Conservation (phyloP, 352 stramenopile genomes). For the Pythium insidiosum region DNA sequence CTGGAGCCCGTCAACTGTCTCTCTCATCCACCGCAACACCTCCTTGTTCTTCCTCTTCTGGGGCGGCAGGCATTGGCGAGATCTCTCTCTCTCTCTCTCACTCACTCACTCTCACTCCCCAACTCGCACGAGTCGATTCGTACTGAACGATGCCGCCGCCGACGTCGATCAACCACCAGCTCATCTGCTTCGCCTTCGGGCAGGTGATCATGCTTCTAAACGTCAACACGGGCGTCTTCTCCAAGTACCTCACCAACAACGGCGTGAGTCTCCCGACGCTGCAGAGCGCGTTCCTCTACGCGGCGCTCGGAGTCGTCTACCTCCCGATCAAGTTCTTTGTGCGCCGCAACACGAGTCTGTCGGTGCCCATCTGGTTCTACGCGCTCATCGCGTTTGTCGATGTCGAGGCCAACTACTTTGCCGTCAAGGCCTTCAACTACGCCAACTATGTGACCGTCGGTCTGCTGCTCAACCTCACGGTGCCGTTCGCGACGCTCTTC, state of each 20-base stretch:
- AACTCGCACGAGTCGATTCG: too few species aligned
- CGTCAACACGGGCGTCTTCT: conserved; percentile 39
- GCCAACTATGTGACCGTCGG: conserved; percentile 60
- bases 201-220: conserved; percentile 65
- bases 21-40: too few species aligned
- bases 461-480: conserved; percentile 59
- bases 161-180: too few species aligned
- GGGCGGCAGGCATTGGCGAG: too few species aligned
- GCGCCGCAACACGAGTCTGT: conserved; percentile 16
- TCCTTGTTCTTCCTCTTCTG: too few species aligned
- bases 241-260: conserved; percentile 49
- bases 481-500: conserved; percentile 61
- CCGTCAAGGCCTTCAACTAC: conserved; percentile 65
- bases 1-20: too few species aligned
- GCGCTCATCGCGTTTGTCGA: conserved; percentile 42
- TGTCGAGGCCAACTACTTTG: conserved; percentile 68
- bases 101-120: too few species aligned
- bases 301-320: conserved; percentile 41
- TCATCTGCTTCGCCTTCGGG: conserved; percentile 54
- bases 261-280: conserved; percentile 44
- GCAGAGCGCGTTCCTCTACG: conserved; percentile 51
- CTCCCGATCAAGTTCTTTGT: conserved; percentile 28
- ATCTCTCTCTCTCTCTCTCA: too few species aligned
- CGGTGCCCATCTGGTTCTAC: conserved; percentile 55
- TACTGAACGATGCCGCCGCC: too few species aligned